These are phyloP conservation scores for Huntiella abstrusa DNA, from an alignment of 2,329 filamentous ascomycete species.

Conservation along the genomic window DNA sequence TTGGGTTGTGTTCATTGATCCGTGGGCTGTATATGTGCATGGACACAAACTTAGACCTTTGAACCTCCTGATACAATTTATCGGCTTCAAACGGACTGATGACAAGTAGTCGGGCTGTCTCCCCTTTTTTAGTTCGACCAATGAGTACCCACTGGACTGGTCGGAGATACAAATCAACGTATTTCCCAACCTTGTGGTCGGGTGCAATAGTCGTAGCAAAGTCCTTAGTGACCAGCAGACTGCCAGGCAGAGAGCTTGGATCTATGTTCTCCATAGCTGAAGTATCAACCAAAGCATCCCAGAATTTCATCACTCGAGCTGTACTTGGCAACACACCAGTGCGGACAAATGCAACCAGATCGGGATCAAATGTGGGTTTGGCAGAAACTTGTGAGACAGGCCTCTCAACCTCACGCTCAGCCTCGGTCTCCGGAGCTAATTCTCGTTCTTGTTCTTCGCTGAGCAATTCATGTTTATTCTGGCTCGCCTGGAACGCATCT, in stretches of 20 bases:
- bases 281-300: constrained; percentile 22
- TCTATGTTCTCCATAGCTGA: constrained; percentile 21
- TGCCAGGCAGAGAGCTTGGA: constrained; percentile 19
- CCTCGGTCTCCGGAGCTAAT: constrained; percentile 42
- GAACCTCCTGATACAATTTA: constrained; percentile 24
- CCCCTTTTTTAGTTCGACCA: background rate
- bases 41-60: constrained; percentile 16
- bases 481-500: background rate
- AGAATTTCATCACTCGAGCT: constrained; percentile 26
- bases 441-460: constrained; percentile 54
- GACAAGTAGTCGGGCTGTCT: constrained; percentile 24
- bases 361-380: constrained; percentile 17
- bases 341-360: constrained; percentile 23
- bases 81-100: constrained; percentile 45
- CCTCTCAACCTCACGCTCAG: constrained; percentile 35
- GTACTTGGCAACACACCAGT: constrained; percentile 17
- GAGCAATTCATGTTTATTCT: constrained; percentile 18
- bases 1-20: constrained; percentile 18
- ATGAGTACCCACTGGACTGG: constrained; percentile 34
- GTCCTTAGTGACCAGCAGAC: constrained; percentile 30
- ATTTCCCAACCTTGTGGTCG: background rate
- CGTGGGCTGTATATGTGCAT: constrained; percentile 35
- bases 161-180: constrained; percentile 29
- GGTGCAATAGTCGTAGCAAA: constrained; percentile 27
- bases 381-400: constrained; percentile 23